Evolutionary conservation across 768 basidiomycete genomes (phyloP).

Genomic region (Pulveroboletus sp.): DNA sequence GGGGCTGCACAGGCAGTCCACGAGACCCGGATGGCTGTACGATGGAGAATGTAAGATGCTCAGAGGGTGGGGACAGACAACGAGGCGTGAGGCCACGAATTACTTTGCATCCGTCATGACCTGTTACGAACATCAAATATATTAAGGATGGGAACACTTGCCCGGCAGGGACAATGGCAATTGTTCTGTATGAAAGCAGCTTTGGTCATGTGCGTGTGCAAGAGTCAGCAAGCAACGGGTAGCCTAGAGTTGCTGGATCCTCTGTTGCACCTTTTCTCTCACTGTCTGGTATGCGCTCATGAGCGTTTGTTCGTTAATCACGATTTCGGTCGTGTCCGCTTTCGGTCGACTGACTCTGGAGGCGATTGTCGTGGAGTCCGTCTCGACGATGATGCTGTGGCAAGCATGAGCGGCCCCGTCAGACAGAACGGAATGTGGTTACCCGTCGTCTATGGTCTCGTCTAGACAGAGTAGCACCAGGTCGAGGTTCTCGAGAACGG

Average conservation of each 20-base stretch:
- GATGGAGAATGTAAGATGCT: slow-evolving; percentile 10
- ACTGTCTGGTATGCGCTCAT: slow-evolving; percentile 90
- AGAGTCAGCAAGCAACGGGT: slow-evolving; percentile 1
- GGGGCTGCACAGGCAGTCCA: not conserved
- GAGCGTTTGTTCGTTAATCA: slow-evolving; percentile 97
- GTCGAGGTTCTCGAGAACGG: slow-evolving; percentile 91
- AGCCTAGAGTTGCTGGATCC: slow-evolving; percentile 68
- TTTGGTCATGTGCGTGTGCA: no score
- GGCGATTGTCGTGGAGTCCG: slow-evolving; percentile 92
- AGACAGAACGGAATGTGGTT: slow-evolving; percentile 26
- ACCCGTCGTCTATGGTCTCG: slow-evolving; percentile 99
- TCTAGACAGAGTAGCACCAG: slow-evolving; percentile 88
- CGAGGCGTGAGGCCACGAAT: not conserved
- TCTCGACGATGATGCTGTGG: slow-evolving; percentile 89
- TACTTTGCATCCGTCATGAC: slow-evolving; percentile 9
- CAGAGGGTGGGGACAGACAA: not conserved
- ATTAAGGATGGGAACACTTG: not conserved
- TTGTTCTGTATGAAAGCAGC: not conserved
- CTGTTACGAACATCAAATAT: not conserved
- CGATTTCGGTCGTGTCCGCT: slow-evolving; percentile 92
- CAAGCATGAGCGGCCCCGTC: slow-evolving; percentile 8
- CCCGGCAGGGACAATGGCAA: not conserved
- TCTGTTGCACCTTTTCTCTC: slow-evolving; percentile 78
- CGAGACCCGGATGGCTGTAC: not conserved
- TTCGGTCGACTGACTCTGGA: slow-evolving; percentile 89